Evolutionary conservation across 2,329 filamentous ascomycete genomes (phyloP).

Genomic region (Aspergillus chevalieri): DNA sequence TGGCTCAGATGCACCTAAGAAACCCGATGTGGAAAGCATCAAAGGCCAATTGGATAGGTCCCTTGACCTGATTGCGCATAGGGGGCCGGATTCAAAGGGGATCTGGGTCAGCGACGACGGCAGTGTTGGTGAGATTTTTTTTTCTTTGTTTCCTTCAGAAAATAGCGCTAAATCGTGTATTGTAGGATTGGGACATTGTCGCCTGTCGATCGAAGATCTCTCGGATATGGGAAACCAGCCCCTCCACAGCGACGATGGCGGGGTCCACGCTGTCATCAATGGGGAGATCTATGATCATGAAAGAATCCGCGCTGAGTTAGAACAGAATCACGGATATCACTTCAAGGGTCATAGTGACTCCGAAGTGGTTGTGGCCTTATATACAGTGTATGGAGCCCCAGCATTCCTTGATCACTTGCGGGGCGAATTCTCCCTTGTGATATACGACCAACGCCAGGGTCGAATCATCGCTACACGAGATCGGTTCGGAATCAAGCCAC

Average conservation of each 20-base stretch:
- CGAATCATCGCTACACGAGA: not conserved
- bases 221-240: not conserved
- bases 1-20: not conserved
- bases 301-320: not conserved
- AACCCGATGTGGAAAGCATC: not conserved
- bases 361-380: not conserved
- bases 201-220: not conserved
- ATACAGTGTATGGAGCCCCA: not conserved
- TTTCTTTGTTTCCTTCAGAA: not conserved
- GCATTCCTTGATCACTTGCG: not conserved
- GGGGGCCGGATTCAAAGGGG: not conserved
- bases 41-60: not conserved
- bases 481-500: not conserved
- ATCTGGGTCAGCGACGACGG: not conserved
- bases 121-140: not conserved
- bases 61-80: not conserved
- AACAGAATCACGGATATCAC: not conserved
- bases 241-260: not conserved
- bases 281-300: not conserved
- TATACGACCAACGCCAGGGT: not conserved
- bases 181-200: not conserved
- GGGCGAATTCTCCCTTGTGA: not conserved
- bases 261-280: not conserved
- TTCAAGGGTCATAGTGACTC: not conserved
- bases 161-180: not conserved